A percentile compares a stretch with the other conserved stretches of the same genome.
Evolutionary conservation across 202 grass and related monocot species (phyloP).

Genomic region (Panicum virgatum): DNA sequence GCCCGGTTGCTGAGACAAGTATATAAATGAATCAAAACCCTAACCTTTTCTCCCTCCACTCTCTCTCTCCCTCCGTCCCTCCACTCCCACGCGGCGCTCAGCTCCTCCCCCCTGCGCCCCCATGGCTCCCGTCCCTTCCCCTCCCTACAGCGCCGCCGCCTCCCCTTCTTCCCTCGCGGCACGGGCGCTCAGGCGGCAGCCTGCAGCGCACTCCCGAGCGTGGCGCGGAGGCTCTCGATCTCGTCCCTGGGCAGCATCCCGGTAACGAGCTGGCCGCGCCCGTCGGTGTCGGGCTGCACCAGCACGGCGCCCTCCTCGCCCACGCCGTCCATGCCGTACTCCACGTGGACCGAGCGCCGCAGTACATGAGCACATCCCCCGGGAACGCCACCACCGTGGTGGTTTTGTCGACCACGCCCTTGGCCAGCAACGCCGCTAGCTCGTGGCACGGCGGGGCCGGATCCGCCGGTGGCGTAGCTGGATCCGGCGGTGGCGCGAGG

Average conservation of each 20-base stretch:
- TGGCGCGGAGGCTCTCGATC: constrained; percentile 41
- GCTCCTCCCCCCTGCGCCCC: too few species aligned
- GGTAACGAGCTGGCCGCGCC: constrained; percentile 45
- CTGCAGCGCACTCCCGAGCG: constrained; percentile 39
- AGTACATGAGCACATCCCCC: constrained; percentile 68
- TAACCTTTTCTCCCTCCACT: too few species aligned
- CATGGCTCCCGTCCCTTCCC: too few species aligned
- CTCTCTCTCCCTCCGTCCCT: too few species aligned
- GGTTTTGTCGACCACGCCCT: constrained; percentile 58
- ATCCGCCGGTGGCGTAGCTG: too few species aligned
- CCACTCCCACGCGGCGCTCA: too few species aligned
- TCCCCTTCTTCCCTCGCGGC: too few species aligned
- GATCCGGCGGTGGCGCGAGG: too few species aligned
- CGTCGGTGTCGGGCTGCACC: constrained; percentile 65
- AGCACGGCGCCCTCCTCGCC: constrained; percentile 76
- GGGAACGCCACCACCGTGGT: constrained; percentile 47
- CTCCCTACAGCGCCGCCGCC: too few species aligned
- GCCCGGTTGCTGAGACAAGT: too few species aligned
- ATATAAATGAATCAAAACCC: too few species aligned
- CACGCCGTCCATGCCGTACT: constrained; percentile 73
- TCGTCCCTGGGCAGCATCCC: constrained; percentile 66
- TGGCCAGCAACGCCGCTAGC: constrained; percentile 68
- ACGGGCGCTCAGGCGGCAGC: not conserved
- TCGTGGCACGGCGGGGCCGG: too few species aligned
- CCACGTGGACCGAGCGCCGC: constrained; percentile 65